Percentiles rank a stretch among this genome's conserved stretches.
phyloP scores from a whole-genome alignment of 352 stramenopile species.

The Phytopythium delawarense region DNA sequence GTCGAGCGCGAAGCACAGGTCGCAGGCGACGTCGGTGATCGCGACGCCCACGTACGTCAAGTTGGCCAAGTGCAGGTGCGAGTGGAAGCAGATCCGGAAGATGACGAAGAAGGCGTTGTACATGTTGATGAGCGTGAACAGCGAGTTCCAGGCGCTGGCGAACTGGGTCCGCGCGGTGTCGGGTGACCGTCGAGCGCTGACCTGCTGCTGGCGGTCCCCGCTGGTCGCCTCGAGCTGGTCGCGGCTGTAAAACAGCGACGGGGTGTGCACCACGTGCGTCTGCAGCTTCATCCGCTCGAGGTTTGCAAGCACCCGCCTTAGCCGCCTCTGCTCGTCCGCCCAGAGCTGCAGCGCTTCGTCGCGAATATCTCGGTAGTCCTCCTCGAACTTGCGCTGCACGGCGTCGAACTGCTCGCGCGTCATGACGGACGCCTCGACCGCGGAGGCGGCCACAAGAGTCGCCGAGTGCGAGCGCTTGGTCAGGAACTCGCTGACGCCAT shows the following conservation, averaged over 20 bases:
- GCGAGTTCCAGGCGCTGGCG: constrained; percentile 36
- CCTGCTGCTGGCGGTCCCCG: not conserved
- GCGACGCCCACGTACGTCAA: constrained; percentile 17
- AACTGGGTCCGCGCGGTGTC: constrained; percentile 21
- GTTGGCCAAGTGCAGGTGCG: constrained; percentile 31
- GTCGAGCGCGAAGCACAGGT: constrained; percentile 44
- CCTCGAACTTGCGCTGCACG: constrained; percentile 53
- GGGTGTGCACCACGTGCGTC: constrained; percentile 39
- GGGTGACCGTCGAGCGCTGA: not conserved
- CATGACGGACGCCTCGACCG: constrained; percentile 65
- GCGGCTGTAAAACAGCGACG: constrained; percentile 50
- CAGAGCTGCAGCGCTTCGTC: constrained; percentile 38
- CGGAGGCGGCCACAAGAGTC: constrained; percentile 45
- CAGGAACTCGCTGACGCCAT: constrained; percentile 67
- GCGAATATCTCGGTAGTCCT: constrained; percentile 51
- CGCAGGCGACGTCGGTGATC: constrained; percentile 45
- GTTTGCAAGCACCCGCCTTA: constrained; percentile 37
- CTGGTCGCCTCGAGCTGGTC: constrained; percentile 16
- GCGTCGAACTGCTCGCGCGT: constrained; percentile 68
- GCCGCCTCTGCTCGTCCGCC: constrained; percentile 27
- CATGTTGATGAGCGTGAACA: constrained; percentile 53
- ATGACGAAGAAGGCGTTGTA: constrained; percentile 68
- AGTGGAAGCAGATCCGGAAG: constrained; percentile 67
- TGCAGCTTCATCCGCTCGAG: constrained; percentile 51
- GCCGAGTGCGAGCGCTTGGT: constrained; percentile 31